Evolutionary conservation across 768 basidiomycete species (phyloP).

Genomic region (Tubosaeta brunneosetosa): DNA sequence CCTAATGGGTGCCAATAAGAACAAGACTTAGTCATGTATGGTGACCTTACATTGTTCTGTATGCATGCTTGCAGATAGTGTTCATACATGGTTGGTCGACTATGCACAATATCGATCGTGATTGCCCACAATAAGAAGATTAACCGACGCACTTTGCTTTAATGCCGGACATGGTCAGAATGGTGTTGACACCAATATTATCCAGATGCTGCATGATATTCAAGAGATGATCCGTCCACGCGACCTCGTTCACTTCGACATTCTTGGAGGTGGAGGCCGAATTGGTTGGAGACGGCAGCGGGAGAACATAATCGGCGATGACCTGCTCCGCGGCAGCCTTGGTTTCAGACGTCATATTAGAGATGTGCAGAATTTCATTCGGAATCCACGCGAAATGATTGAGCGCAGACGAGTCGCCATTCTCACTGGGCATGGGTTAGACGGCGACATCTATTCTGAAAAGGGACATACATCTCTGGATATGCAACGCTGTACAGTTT

Average conservation of each 20-base stretch:
- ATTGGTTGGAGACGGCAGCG: constrained; percentile 51
- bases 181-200: constrained; percentile 48
- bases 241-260: constrained; percentile 65
- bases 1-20: constrained; percentile 42
- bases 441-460: not conserved
- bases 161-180: constrained; percentile 61
- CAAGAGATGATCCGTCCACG: constrained; percentile 84
- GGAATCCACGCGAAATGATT: constrained; percentile 94
- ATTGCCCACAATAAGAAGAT: not conserved
- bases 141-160: constrained; percentile 46
- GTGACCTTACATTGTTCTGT: constrained; percentile 71
- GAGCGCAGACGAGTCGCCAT: constrained; percentile 66
- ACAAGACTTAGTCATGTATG: not conserved
- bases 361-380: constrained; percentile 56
- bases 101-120: constrained; percentile 24
- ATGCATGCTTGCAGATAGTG: constrained; percentile 70
- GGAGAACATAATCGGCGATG: constrained; percentile 73
- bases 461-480: constrained; percentile 73
- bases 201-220: constrained; percentile 66
- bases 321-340: constrained; percentile 65
- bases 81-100: constrained; percentile 68
- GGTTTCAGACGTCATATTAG: constrained; percentile 49
- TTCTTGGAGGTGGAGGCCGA: constrained; percentile 42
- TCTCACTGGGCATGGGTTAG: constrained; percentile 53
- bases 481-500: constrained; percentile 79